phyloP scores from a whole-genome alignment of 78 protist genomes.

The Protostelium mycophagum region DNA sequence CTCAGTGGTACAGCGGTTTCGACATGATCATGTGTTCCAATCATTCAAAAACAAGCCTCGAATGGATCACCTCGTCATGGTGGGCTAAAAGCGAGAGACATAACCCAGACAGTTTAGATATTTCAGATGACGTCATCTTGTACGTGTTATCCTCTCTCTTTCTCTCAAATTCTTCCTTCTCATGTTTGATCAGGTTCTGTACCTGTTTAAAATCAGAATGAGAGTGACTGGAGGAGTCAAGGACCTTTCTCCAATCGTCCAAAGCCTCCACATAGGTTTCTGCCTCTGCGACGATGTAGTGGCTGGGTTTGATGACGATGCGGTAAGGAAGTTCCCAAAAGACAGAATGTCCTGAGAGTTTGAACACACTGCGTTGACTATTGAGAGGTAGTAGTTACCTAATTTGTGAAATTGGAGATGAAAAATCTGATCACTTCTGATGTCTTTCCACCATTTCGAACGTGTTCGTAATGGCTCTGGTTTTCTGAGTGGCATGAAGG shows the following conservation, averaged over 20 bases:
- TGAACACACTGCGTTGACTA: background rate
- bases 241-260: background rate
- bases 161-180: background rate
- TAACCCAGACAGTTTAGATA: background rate
- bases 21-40: no score
- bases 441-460: background rate
- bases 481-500: background rate
- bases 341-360: background rate
- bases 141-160: background rate
- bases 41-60: no score
- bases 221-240: background rate
- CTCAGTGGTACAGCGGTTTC: no score
- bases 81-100: background rate
- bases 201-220: background rate
- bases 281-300: background rate
- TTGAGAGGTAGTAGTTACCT: background rate
- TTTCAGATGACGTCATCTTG: background rate
- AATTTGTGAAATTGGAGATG: background rate
- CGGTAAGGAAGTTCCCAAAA: background rate
- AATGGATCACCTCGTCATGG: background rate
- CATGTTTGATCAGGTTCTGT: background rate
- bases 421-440: background rate
- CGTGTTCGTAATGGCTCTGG: background rate
- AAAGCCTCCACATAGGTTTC: background rate
- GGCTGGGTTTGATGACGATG: background rate